Evolutionary conservation across 139 green algal genomes (phyloP).

Genomic region (Microglena sp.): DNA sequence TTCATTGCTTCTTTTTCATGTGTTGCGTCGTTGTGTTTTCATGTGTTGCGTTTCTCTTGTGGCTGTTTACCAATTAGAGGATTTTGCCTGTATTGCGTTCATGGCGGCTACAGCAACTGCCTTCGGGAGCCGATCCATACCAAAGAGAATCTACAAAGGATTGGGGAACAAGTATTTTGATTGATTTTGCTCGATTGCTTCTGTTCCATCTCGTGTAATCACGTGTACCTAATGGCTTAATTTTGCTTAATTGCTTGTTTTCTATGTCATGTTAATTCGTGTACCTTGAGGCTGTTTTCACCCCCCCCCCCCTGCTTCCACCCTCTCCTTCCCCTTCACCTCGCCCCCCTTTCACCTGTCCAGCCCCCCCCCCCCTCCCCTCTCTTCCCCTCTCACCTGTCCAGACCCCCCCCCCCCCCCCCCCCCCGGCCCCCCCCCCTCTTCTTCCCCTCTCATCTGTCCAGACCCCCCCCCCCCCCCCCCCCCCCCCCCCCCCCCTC

Average conservation of each 20-base stretch:
- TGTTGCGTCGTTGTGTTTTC: not conserved
- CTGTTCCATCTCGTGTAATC: not conserved
- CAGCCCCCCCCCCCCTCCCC: too few species aligned
- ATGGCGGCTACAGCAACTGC: too few species aligned
- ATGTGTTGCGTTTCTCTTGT: not conserved
- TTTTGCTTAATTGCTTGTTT: not conserved
- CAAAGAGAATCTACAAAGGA: slow-evolving; percentile 35
- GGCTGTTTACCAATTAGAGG: not conserved
- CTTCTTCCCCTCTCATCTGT: not conserved
- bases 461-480: too few species aligned
- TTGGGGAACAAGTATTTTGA: not conserved
- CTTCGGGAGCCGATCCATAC: slow-evolving; percentile 37
- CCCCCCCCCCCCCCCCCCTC: not conserved
- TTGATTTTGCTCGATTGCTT: not conserved
- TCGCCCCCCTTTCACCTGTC: not conserved
- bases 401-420: not conserved
- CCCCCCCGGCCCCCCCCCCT: not conserved
- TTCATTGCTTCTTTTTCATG: not conserved
- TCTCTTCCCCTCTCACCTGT: too few species aligned
- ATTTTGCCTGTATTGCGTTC: not conserved
- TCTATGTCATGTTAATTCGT: not conserved
- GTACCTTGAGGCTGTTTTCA: not conserved
- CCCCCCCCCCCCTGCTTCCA: not conserved
- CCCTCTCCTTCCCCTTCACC: too few species aligned
- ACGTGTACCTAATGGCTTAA: not conserved